Conservation (phyloP, 495 filamentous ascomycete species). For the Lasiosphaeris hirsuta region DNA sequence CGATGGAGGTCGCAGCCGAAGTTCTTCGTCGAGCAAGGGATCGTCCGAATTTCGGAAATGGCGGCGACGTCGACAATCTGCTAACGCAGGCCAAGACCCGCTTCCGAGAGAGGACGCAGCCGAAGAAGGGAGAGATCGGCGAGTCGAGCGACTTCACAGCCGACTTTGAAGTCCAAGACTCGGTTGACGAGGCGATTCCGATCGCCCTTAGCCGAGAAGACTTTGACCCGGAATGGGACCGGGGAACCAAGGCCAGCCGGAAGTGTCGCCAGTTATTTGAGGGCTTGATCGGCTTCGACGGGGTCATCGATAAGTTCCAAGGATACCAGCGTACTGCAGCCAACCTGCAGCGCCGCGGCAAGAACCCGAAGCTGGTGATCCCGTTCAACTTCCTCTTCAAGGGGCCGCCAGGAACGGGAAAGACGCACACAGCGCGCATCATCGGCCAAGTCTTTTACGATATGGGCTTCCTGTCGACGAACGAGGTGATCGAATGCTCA, state of each 20-base stretch:
- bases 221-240: too few species aligned
- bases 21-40: slow-evolving; percentile 51
- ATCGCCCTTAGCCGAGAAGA: too few species aligned
- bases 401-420: slow-evolving; percentile 60
- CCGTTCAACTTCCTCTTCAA: slow-evolving; percentile 46
- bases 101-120: slow-evolving; percentile 51
- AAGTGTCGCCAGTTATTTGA: slow-evolving; percentile 42
- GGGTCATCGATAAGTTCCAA: slow-evolving; percentile 55
- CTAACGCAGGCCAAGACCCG: slow-evolving; percentile 58
- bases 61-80: slow-evolving; percentile 62
- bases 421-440: slow-evolving; percentile 66
- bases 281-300: slow-evolving; percentile 62
- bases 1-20: slow-evolving; percentile 45
- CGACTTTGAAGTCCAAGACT: slow-evolving; percentile 45
- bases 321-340: slow-evolving; percentile 55
- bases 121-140: slow-evolving; percentile 10
- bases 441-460: slow-evolving; percentile 75
- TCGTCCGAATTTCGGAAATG: slow-evolving; percentile 59
- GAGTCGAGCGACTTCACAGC: slow-evolving; percentile 47
- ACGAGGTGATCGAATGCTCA: slow-evolving; percentile 57
- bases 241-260: too few species aligned
- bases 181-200: slow-evolving; percentile 47
- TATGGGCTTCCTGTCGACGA: slow-evolving; percentile 57
- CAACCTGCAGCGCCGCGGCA: slow-evolving; percentile 52
- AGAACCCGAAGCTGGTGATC: slow-evolving; percentile 50